These are phyloP conservation scores for Microdochium bolleyi DNA, from an alignment of 2,329 filamentous ascomycete species.

Conservation along the genomic window DNA sequence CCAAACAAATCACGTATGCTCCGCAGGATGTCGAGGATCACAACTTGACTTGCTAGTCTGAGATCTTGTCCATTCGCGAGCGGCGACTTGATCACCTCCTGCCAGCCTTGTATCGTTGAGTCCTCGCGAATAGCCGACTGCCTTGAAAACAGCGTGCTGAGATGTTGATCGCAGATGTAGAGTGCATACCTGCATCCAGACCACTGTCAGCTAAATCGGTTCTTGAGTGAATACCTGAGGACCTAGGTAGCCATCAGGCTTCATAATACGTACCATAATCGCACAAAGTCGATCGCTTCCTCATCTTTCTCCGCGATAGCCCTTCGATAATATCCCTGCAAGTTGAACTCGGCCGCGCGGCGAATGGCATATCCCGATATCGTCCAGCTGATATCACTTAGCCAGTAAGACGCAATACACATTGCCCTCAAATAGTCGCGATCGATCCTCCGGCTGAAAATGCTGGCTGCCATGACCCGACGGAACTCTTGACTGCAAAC, in stretches of 20 bases:
- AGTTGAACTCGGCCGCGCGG: slow-evolving; percentile 37
- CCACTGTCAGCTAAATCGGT: slow-evolving; percentile 32
- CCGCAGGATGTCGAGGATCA: slow-evolving; percentile 48
- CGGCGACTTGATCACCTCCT: slow-evolving; percentile 43
- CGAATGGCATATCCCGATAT: slow-evolving; percentile 46
- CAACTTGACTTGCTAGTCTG: slow-evolving; percentile 49
- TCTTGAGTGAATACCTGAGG: too few relatives aligned
- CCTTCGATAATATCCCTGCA: slow-evolving; percentile 32
- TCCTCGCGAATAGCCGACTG: slow-evolving; percentile 52
- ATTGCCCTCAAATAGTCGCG: slow-evolving; percentile 49
- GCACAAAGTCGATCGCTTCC: slow-evolving; percentile 42
- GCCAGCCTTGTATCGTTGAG: slow-evolving; percentile 46
- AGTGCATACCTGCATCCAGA: slow-evolving; percentile 33
- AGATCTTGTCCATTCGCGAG: slow-evolving; percentile 45
- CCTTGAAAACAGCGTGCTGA: slow-evolving; percentile 52
- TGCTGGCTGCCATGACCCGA: slow-evolving; percentile 13
- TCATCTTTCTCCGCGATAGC: slow-evolving; percentile 27
- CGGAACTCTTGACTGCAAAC: slow-evolving; percentile 12
- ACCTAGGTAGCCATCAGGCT: too few relatives aligned
- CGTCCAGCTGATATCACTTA: slow-evolving; percentile 55
- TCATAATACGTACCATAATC: slow-evolving; percentile 55
- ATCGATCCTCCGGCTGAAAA: slow-evolving; percentile 24
- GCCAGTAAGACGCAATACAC: slow-evolving; percentile 54
- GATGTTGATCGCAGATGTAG: slow-evolving; percentile 48
- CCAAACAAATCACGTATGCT: slow-evolving; percentile 47